Evolutionary conservation across 495 filamentous ascomycete species (phyloP).

Genomic region (Glonium stellatum): DNA sequence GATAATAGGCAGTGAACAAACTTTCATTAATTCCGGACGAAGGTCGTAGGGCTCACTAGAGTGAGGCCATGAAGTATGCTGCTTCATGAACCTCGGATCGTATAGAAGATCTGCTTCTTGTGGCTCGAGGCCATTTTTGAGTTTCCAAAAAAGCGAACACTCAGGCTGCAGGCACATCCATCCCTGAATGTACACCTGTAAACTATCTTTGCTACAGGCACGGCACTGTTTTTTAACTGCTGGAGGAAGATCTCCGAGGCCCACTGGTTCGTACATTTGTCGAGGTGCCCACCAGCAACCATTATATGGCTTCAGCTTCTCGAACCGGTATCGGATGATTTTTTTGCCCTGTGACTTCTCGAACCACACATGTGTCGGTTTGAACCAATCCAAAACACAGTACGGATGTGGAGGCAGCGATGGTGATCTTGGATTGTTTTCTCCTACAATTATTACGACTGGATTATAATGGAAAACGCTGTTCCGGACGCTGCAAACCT

Average conservation of each 20-base stretch:
- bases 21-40: slow-evolving; percentile 36
- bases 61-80: slow-evolving; percentile 36
- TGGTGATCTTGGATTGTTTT: slow-evolving; percentile 46
- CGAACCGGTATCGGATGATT: slow-evolving; percentile 55
- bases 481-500: slow-evolving; percentile 25
- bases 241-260: slow-evolving; percentile 12
- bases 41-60: slow-evolving; percentile 38
- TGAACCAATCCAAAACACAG: slow-evolving; percentile 67
- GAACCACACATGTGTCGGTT: slow-evolving; percentile 64
- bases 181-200: slow-evolving; percentile 47
- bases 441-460: slow-evolving; percentile 41
- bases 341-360: slow-evolving; percentile 47
- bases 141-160: slow-evolving; percentile 55
- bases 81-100: slow-evolving; percentile 50
- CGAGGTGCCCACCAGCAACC: slow-evolving; percentile 65
- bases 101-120: slow-evolving; percentile 43
- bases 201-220: slow-evolving; percentile 36
- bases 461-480: slow-evolving; percentile 31
- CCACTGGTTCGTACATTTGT: slow-evolving; percentile 6
- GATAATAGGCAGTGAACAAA: slow-evolving; percentile 31
- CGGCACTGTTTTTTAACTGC: slow-evolving; percentile 31
- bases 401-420: slow-evolving; percentile 56
- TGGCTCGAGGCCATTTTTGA: slow-evolving; percentile 25
- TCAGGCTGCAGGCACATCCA: slow-evolving; percentile 63
- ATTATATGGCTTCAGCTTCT: slow-evolving; percentile 55